Evolutionary conservation across 768 basidiomycete genomes (phyloP).

Genomic region (Cystofilobasidium bisporidii): DNA sequence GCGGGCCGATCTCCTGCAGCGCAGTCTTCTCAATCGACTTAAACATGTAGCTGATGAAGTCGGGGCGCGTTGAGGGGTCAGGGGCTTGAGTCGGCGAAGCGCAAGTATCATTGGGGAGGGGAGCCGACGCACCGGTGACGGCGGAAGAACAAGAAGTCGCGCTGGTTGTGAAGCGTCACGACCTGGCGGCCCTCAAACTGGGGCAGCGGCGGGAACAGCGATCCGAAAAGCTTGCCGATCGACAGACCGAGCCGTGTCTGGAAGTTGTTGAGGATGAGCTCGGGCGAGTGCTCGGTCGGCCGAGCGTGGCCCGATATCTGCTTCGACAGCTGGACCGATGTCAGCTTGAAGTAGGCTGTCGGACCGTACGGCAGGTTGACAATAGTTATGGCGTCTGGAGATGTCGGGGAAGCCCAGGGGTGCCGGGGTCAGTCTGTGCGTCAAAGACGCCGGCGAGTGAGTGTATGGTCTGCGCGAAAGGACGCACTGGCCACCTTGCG

Average conservation of each 20-base stretch:
- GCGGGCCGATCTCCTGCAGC: slow-evolving; percentile 93
- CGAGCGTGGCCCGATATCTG: slow-evolving; percentile 86
- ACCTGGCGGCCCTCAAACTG: slow-evolving; percentile 95
- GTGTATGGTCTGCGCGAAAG: too few relatives aligned
- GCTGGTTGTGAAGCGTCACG: slow-evolving; percentile 91
- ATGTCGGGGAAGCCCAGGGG: too few relatives aligned
- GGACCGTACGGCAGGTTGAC: slow-evolving; percentile 85
- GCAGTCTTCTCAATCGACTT: slow-evolving; percentile 81
- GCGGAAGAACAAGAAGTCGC: slow-evolving; percentile 95
- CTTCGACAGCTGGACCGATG: slow-evolving; percentile 73
- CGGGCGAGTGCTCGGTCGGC: slow-evolving; percentile 84
- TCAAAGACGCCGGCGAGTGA: too few relatives aligned
- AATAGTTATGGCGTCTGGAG: slow-evolving; percentile 78
- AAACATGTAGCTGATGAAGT: slow-evolving; percentile 65
- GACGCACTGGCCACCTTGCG: slow-evolving; percentile 82
- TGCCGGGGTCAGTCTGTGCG: too few relatives aligned
- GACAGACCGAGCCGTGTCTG: slow-evolving; percentile 86
- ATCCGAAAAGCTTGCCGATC: slow-evolving; percentile 91
- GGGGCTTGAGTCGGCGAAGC: too few relatives aligned
- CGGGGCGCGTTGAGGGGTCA: too few relatives aligned
- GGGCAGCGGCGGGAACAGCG: slow-evolving; percentile 85
- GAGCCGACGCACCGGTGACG: slow-evolving; percentile 65
- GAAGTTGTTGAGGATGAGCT: slow-evolving; percentile 89
- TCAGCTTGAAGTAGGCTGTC: slow-evolving; percentile 88
- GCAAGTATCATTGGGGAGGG: not conserved